phyloP scores from a whole-genome alignment of 1,284 basidiomycete genomes.

The Golubevia pallescens region DNA sequence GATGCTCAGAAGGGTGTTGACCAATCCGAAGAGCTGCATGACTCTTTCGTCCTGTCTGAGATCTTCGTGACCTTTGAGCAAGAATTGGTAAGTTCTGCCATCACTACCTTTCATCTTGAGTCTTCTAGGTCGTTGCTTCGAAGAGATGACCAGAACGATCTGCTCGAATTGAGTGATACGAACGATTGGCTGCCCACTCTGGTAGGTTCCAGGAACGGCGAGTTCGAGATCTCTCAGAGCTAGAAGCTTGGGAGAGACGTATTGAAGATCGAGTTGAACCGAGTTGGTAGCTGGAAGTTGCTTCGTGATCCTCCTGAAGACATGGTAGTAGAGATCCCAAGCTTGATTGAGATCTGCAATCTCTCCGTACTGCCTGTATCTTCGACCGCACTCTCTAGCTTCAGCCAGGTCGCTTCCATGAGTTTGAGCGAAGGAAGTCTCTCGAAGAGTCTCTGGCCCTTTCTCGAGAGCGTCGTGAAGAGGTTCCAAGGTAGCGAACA shows the following conservation, averaged over 20 bases:
- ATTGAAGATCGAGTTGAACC: conserved; percentile 83
- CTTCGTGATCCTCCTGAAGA: conserved; percentile 96
- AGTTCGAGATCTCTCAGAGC: conserved; percentile 88
- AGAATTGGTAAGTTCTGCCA: conserved; percentile 90
- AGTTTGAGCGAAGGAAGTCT: conserved; percentile 92
- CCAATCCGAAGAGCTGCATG: conserved; percentile 97
- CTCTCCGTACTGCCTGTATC: conserved; percentile 86
- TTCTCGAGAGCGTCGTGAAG: conserved; percentile 91
- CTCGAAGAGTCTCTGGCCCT: conserved; percentile 94
- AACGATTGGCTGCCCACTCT: conserved; percentile 84
- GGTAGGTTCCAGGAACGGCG: conserved; percentile 95
- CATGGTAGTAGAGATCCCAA: conserved; percentile 98
- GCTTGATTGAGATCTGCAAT: conserved; percentile 88
- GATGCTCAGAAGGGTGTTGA: conserved; percentile 90
- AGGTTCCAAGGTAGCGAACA: conserved; percentile 93
- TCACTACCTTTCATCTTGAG: conserved; percentile 88
- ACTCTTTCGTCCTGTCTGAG: conserved; percentile 98
- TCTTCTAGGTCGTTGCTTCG: conserved; percentile 95
- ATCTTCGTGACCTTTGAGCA: conserved; percentile 98
- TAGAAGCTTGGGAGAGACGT: conserved; percentile 90
- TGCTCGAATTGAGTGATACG: conserved; percentile 75
- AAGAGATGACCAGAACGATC: conserved; percentile 78
- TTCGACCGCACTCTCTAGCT: conserved; percentile 87
- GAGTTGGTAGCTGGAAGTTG: conserved; percentile 87
- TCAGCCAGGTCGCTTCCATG: conserved; percentile 93